Evolutionary conservation across 2,329 filamentous ascomycete species (phyloP).

Genomic region (Byssochlamys sp.): DNA sequence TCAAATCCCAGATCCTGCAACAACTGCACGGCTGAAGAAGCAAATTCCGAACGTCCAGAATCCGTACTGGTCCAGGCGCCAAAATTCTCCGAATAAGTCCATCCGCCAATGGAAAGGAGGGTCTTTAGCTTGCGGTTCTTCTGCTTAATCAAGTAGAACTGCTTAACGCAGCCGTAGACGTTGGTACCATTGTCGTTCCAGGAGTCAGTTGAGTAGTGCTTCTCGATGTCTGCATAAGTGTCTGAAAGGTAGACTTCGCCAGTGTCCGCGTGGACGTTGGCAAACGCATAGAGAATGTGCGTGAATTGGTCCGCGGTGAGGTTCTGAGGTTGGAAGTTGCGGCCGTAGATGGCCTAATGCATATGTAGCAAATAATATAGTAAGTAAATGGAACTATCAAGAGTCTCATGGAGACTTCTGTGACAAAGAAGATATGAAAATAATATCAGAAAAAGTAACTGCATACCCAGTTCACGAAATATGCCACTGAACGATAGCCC

Average conservation of each 20-base stretch:
- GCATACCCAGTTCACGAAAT: conserved; percentile 39
- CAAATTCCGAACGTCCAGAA: conserved; percentile 54
- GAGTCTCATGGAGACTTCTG: neutral
- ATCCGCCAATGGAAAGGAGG: conserved; percentile 74
- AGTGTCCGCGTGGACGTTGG: conserved; percentile 66
- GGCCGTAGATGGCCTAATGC: conserved; percentile 66
- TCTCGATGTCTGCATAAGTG: conserved; percentile 57
- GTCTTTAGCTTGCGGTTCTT: conserved; percentile 66
- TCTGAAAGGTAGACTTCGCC: conserved; percentile 74
- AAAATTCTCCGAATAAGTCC: conserved; percentile 70
- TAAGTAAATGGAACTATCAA: neutral
- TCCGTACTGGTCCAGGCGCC: conserved; percentile 53
- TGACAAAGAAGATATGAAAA: neutral
- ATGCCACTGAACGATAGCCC: conserved; percentile 29
- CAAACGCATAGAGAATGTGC: conserved; percentile 84
- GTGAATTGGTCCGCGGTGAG: conserved; percentile 73
- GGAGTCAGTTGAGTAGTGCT: conserved; percentile 59
- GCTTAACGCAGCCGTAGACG: conserved; percentile 54
- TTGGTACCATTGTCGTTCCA: conserved; percentile 60
- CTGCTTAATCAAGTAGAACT: conserved; percentile 54
- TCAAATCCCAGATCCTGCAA: conserved; percentile 67
- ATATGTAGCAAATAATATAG: neutral
- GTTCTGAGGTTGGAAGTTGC: conserved; percentile 76
- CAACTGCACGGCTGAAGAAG: conserved; percentile 58
- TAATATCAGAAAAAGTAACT: neutral